Evolutionary conservation across 441 rosid genomes (phyloP).

Genomic region (Euphorbia celastroides): DNA sequence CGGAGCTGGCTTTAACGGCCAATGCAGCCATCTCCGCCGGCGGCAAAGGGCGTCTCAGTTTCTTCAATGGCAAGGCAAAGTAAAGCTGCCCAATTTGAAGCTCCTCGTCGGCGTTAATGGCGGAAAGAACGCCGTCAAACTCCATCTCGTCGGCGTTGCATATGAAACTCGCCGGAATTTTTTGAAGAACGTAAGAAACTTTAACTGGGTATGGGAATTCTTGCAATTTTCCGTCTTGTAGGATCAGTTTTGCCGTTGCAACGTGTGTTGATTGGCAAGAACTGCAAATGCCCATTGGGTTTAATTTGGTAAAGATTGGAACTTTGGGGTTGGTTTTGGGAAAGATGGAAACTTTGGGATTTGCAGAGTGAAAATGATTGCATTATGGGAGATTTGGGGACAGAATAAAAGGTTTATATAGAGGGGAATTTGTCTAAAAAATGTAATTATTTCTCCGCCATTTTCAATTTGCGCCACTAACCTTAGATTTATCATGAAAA

Average conservation of each 20-base stretch:
- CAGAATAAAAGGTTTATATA: conserved; percentile 3
- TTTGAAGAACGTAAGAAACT: conserved; percentile 60
- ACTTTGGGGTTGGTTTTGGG: background rate
- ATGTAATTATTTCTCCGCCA: too few species aligned
- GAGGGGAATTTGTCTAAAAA: background rate
- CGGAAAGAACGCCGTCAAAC: conserved; percentile 64
- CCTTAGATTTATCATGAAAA: too few species aligned
- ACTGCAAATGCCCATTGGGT: conserved; percentile 64
- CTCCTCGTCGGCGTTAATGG: conserved; percentile 54
- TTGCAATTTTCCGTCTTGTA: conserved; percentile 62
- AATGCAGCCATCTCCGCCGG: conserved; percentile 89
- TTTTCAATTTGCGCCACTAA: too few species aligned
- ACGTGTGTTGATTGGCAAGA: conserved; percentile 55
- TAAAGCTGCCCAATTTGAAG: conserved; percentile 74
- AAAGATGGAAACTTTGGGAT: background rate
- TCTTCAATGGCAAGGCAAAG: conserved; percentile 62
- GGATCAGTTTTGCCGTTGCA: conserved; percentile 65
- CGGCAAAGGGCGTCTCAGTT: conserved; percentile 48
- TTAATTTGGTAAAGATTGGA: background rate
- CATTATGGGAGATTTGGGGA: background rate
- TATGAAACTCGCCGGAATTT: conserved; percentile 53
- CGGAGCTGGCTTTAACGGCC: conserved; percentile 85
- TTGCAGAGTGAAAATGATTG: background rate
- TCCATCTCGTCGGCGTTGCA: conserved; percentile 93
- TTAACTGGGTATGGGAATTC: conserved; percentile 70